phyloP scores from a whole-genome alignment of 1,284 basidiomycete genomes.

The Pterulicium gracile region DNA sequence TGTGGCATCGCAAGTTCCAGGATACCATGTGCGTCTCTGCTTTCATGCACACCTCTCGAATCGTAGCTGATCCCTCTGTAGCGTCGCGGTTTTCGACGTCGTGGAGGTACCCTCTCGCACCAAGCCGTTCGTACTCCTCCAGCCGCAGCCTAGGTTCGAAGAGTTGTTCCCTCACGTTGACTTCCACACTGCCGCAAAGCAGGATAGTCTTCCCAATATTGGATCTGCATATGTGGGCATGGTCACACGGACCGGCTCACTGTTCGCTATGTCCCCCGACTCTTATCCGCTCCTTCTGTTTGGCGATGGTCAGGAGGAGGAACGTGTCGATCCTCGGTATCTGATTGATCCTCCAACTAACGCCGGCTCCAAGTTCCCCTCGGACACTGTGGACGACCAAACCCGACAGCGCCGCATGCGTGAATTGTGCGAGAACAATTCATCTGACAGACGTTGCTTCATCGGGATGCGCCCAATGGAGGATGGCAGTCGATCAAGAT shows the following conservation, averaged over 20 bases:
- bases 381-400: conserved; percentile 2
- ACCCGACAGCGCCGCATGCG: conserved; percentile 11
- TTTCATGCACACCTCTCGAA: neutral
- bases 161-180: conserved; percentile 45
- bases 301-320: neutral
- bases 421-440: conserved; percentile 20
- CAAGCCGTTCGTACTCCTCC: conserved; percentile 66
- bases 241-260: conserved; percentile 56
- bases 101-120: conserved; percentile 25
- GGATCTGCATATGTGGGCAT: conserved; percentile 65
- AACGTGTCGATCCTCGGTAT: neutral
- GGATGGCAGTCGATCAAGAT: conserved; percentile 23
- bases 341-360: conserved; percentile 26
- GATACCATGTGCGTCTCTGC: conserved; percentile 36
- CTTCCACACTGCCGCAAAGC: conserved; percentile 22
- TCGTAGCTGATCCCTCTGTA: conserved; percentile 17
- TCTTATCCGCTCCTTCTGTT: conserved; percentile 38
- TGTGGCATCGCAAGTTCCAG: conserved; percentile 50
- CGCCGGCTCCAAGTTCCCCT: conserved; percentile 18
- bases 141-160: conserved; percentile 61
- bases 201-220: conserved; percentile 31
- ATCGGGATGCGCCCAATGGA: conserved; percentile 48
- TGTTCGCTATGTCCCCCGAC: conserved; percentile 70
- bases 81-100: conserved; percentile 75
- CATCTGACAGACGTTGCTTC: conserved; percentile 42